A percentile compares a stretch with the other conserved stretches of the same genome.
Evolutionary conservation across 768 basidiomycete species (phyloP).

Genomic region (Punctularia strigosozonata): DNA sequence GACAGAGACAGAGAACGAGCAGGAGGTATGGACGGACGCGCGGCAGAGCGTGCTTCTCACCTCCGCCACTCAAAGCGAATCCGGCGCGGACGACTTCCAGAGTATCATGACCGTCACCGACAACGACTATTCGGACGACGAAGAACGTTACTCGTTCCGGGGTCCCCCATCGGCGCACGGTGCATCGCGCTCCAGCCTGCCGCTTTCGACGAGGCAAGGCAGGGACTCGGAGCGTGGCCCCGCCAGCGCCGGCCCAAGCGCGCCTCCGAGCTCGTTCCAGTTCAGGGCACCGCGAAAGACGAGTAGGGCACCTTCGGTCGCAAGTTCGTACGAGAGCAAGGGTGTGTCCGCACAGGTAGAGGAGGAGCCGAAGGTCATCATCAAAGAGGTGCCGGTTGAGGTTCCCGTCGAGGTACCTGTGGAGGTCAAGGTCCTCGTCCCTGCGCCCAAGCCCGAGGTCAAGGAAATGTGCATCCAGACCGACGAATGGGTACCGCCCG

Average conservation of each 20-base stretch:
- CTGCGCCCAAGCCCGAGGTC: conserved; percentile 46
- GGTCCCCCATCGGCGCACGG: conserved; percentile 17
- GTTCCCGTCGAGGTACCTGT: conserved; percentile 15
- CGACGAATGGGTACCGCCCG: conserved; percentile 48
- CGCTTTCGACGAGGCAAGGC: too few relatives aligned
- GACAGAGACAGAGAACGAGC: too few relatives aligned
- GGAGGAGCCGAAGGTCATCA: conserved; percentile 14
- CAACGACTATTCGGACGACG: conserved; percentile 51
- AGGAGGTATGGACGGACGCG: conserved; percentile 74
- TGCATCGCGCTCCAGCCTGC: too few relatives aligned
- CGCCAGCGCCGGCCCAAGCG: too few relatives aligned
- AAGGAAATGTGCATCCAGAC: conserved; percentile 76
- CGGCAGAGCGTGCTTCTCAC: conserved; percentile 48
- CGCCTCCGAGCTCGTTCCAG: too few relatives aligned
- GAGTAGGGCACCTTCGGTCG: conserved; percentile 6
- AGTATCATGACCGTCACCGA: conserved; percentile 62
- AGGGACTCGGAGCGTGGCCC: too few relatives aligned
- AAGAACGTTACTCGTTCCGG: conserved; percentile 66
- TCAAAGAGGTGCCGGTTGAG: conserved; percentile 15
- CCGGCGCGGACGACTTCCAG: conserved; percentile 59
- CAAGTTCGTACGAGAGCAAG: conserved; percentile 9
- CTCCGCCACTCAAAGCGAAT: conserved; percentile 59
- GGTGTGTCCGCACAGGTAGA: background rate
- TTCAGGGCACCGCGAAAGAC: too few relatives aligned
- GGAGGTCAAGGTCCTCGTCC: too few relatives aligned